A percentile compares a stretch with the other conserved stretches of the same genome.
Evolutionary conservation across 2,329 filamentous ascomycete species (phyloP).

Genomic region (Amylocarpus encephaloides): DNA sequence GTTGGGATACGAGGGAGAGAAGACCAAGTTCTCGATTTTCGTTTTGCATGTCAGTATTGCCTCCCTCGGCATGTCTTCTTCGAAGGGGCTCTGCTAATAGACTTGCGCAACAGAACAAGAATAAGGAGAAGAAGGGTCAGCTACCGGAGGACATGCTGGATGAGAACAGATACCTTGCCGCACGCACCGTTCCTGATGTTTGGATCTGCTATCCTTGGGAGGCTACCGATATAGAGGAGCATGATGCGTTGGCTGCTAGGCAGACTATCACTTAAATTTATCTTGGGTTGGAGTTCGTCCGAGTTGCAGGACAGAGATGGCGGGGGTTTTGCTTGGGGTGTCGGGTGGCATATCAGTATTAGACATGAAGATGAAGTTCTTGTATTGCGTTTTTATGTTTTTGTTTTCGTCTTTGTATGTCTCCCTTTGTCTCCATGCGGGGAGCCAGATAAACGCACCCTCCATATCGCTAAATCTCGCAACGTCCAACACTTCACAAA

Average conservation of each 20-base stretch:
- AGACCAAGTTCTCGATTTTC: slow-evolving; percentile 89
- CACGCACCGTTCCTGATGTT: slow-evolving; percentile 81
- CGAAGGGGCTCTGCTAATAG: slow-evolving; percentile 9
- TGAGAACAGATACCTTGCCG: slow-evolving; percentile 71
- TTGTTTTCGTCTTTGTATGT: no score
- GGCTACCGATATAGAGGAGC: slow-evolving; percentile 87
- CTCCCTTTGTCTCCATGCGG: no score
- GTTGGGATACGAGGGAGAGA: slow-evolving; percentile 63
- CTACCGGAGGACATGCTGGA: slow-evolving; percentile 73
- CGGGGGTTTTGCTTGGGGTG: no score
- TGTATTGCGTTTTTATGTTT: no score
- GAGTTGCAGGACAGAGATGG: not conserved
- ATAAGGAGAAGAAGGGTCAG: slow-evolving; percentile 88
- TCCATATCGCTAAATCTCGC: no score
- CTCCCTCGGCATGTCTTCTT: not conserved
- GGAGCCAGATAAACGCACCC: no score
- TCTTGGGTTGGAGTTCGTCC: not conserved
- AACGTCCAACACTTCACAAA: no score
- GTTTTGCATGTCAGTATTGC: slow-evolving; percentile 67
- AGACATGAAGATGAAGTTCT: no score
- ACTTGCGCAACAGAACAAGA: slow-evolving; percentile 67
- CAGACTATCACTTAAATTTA: slow-evolving; percentile 10
- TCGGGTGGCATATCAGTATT: no score
- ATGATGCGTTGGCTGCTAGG: slow-evolving; percentile 61
- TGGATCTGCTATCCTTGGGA: slow-evolving; percentile 99